Evolutionary conservation across 2,329 filamentous ascomycete genomes (phyloP), one percentile per base, ranked within the genome.

Genomic region (Ophiocordyceps camponoti-rufipedis): DNA sequence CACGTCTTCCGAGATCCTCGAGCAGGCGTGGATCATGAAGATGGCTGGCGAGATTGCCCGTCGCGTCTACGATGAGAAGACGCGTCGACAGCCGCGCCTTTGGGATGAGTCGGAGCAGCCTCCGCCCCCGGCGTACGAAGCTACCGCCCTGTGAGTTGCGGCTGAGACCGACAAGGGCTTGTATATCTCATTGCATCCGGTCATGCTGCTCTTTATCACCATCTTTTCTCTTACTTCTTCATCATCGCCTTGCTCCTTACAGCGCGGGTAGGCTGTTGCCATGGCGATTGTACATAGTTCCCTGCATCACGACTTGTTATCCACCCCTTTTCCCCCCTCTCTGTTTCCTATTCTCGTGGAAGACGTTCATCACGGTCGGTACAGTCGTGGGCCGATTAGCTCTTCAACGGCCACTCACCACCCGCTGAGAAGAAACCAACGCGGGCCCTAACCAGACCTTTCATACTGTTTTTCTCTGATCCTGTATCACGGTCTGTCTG

Each of bases 31-130:
- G 83, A 82, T 91, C 64, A 78, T 82, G 67, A 91, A 94, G 67
- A 91, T 98, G 76, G 88, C 89, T 5, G 81, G 80, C 51, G 91
- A 96, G 62, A 89, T 96, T 54, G 86, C 87, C 33, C 71, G 80
- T 44, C 82, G 85, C 46, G 86, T 94, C 51, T 85, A 89, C 52
- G 85, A 94, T 53, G 85, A 94, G 64, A 91, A 94, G 63, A 67
- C 70, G 45, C 66, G 69, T 33, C 50, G 48, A 39, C 55, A 57
- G 44, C 52, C 47, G 41, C 52, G 54, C 47, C 46, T 48, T 16
- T 63, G 60, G 60, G 72, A 70, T 40, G 72, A 76, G 48, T 63
- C 67, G 45, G 71, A 78, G 49, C 71, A 75, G 42, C 59, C 65
- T 5, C 75, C 76, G 6, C 77, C 77, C 28, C 76, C 77, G 13